phyloP scores from a whole-genome alignment of 768 basidiomycete genomes.

The Suillus subaureus region DNA sequence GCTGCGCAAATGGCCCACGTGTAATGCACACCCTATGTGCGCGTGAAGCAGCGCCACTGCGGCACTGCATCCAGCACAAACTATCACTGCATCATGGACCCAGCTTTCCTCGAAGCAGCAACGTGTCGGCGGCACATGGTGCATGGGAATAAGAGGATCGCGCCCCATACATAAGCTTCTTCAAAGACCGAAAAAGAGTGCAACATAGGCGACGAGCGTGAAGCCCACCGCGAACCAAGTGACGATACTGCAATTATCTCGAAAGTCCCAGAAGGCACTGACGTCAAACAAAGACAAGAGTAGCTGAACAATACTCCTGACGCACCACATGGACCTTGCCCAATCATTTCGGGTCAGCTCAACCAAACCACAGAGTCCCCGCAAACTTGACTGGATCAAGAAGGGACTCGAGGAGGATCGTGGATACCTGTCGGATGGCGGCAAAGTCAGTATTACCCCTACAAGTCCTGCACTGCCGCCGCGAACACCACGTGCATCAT shows the following conservation, averaged over 20 bases:
- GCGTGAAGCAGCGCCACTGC: neutral
- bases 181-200: neutral
- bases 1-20: neutral
- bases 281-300: neutral
- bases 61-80: neutral
- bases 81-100: neutral
- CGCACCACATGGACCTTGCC: constrained; percentile 33
- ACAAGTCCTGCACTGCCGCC: constrained; percentile 16
- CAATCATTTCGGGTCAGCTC: constrained; percentile 33
- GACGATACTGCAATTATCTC: constrained; percentile 12
- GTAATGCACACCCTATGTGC: neutral
- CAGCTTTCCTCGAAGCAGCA: constrained; percentile 4
- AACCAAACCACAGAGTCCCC: constrained; percentile 27
- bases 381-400: constrained; percentile 33
- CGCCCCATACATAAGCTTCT: constrained; percentile 6
- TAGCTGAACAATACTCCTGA: neutral
- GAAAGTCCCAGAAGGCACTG: neutral
- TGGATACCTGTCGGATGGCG: constrained; percentile 32
- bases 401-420: constrained; percentile 32
- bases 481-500: constrained; percentile 17
- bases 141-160: neutral
- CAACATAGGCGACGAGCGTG: neutral
- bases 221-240: constrained; percentile 2
- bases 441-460: constrained; percentile 30
- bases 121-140: constrained; percentile 1